Evolutionary conservation across 768 basidiomycete genomes (phyloP), one percentile per base, ranked within the genome.

Genomic region (Exidia glandulosa): DNA sequence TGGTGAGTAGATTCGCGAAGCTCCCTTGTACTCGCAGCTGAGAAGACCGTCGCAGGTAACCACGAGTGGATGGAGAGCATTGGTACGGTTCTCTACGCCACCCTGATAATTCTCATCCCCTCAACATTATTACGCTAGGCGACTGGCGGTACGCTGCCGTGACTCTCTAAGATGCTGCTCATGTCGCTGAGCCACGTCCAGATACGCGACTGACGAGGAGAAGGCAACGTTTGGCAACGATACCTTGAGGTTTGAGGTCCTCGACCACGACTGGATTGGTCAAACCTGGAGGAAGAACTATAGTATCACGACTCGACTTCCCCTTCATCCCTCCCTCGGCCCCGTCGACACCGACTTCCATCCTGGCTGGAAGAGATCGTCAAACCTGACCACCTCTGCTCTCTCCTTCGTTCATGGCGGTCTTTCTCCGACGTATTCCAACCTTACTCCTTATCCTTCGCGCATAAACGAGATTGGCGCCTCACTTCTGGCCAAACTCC

Each of bases 391-490:
- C 61, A 57, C 59, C 37, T 50, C 66, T 1, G 70, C 72, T 6
- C 64, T 74, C 7, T 74, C 75, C 0, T 78, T 77, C 65, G 72
- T 77, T 3, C 77, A 78, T 60, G 77, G 76, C n/a, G 76, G 75
- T 0, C 68, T 77, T 45, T 63, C 62, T 3, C 70, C 74, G 13
- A 72, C 72, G 1, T 74, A 73, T 32, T 67, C 68, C 37, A 50
- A 68, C 47, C 67, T 76, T n/a, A 61, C 66, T 19, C 74, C 76
- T 0, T 75, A 75, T 62, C 71, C 76, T 36, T 54, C 66, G 32
- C 59, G 59, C 14, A 73, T 77, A 59, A 79, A 78, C 65, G 57
- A 52, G 1, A 66, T 79, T 54, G 76, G 74, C 14, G 62, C 66
- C 5, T 69, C 67, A 1, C 65, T 79, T 32, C 64, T 79, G 3